Conservation (phyloP, 2,329 filamentous ascomycete genomes). For the Massarina eburnea region DNA sequence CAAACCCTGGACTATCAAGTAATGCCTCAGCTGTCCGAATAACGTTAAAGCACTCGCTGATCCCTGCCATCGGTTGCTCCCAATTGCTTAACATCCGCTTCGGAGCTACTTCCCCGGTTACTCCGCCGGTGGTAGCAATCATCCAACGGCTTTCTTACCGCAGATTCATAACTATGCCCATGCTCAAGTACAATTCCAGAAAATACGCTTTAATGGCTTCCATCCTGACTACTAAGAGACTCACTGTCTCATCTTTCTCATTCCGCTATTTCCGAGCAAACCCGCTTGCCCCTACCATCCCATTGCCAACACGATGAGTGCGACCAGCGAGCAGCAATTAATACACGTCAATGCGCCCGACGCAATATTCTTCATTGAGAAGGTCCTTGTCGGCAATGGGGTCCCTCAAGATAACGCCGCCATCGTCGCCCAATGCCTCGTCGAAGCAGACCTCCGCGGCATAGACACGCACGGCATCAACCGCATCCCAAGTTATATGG, state of each 20-base stretch:
- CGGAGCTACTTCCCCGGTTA: no score
- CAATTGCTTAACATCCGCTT: no score
- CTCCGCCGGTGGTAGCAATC: no score
- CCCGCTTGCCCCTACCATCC: not conserved
- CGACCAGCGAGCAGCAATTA: constrained; percentile 8
- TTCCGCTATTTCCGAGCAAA: no score
- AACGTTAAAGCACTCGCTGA: no score
- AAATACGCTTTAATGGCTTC: not conserved
- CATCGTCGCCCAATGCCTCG: constrained; percentile 67
- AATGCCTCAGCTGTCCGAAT: no score
- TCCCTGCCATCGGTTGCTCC: no score
- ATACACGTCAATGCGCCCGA: constrained; percentile 22
- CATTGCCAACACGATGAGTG: not conserved
- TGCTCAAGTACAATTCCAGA: not conserved
- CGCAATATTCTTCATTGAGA: constrained; percentile 51
- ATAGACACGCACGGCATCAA: constrained; percentile 80
- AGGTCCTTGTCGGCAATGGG: constrained; percentile 62
- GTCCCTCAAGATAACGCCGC: constrained; percentile 61
- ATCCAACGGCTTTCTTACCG: not conserved
- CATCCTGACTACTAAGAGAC: not conserved
- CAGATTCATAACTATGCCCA: not conserved
- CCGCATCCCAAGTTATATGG: constrained; percentile 76
- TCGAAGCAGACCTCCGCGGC: constrained; percentile 74
- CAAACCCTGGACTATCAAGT: no score
- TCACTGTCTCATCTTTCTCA: not conserved